Percentiles rank a stretch among this genome's conserved stretches.
These are phyloP conservation scores for Diplodia scrobiculata DNA, from an alignment of 2,329 filamentous ascomycete species.

Conservation along the genomic window DNA sequence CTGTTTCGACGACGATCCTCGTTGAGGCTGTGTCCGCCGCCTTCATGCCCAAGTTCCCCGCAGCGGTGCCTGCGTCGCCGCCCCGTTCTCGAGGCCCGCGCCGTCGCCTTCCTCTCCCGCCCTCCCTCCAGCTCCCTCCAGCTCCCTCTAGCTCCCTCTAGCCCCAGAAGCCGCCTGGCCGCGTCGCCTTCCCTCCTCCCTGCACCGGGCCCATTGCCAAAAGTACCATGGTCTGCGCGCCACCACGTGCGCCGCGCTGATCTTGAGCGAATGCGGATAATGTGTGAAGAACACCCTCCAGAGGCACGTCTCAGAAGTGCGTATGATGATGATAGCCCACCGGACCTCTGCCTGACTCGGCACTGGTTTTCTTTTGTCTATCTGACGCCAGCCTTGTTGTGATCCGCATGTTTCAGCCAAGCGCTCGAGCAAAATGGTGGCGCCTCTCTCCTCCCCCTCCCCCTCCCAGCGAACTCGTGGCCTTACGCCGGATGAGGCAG, in stretches of 20 bases:
- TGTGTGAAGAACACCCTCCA: neutral
- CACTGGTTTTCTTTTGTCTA: neutral
- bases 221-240: neutral
- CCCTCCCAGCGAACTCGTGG: neutral
- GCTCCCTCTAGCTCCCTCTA: neutral
- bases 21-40: constrained; percentile 20
- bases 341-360: neutral
- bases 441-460: neutral
- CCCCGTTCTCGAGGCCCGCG: neutral
- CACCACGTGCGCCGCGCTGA: constrained; percentile 16
- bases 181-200: too few species aligned
- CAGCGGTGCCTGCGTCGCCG: neutral
- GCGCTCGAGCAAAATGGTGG: neutral
- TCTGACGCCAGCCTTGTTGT: constrained; percentile 25
- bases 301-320: neutral
- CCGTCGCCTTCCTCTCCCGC: neutral
- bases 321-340: neutral
- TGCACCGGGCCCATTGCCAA: too few species aligned
- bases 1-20: constrained; percentile 23
- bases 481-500: constrained; percentile 13
- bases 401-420: constrained; percentile 26
- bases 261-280: neutral
- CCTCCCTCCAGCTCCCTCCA: neutral
- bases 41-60: constrained; percentile 18
- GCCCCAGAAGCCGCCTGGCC: too few species aligned